Evolutionary conservation across 345 rosid genomes (phyloP), one percentile per base, ranked within the genome.

Genomic region (Corchorus olitorius): DNA sequence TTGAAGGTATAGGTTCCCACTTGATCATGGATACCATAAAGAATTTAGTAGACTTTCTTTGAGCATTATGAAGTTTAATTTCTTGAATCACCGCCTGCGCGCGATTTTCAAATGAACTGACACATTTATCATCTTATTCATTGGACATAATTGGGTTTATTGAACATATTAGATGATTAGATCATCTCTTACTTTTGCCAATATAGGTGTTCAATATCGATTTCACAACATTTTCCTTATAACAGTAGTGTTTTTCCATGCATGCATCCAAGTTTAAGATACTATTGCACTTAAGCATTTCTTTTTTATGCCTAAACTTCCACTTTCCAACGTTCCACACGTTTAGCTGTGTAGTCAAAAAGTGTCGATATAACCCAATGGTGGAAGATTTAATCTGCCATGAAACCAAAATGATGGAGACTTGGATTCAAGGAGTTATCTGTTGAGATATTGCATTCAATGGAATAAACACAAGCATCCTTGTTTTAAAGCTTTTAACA

Each of bases 1-100:
- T 39, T 39, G 6, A 39, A 70, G 75, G 37, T 58, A 60, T 53
- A 22, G 75, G 75, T 79, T 84, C 77, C 67, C 22, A 39, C 9
- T 2, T 15, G 50, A 35, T 27, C 27, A 27, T 39, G 49, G 17
- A 62, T 33, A 13, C 16, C 22, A 46, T 10, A 67, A 17, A 41
- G 6, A 35, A 39, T 65, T 14, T 17, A 65, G 20, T 5, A 65
- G 20, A 39, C 4, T 8, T 65, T 17, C 20, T 39, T 39, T 39
- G 16, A 2, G 15, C 0, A 27, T 27, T 1, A 10, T 58, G 15
- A 22, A 58, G 62, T 58, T 27, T 27, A 59, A 59, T 27, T 55
- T 55, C 27, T 55, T 17, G 59, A n/a, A 0, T 55, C 19, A 19
- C 54, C 50, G 5, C 2, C 13, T 7, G 50, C 9, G 17, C 0